phyloP scores from a whole-genome alignment of 169 alveolate species.

The Cryptosporidium felis region DNA sequence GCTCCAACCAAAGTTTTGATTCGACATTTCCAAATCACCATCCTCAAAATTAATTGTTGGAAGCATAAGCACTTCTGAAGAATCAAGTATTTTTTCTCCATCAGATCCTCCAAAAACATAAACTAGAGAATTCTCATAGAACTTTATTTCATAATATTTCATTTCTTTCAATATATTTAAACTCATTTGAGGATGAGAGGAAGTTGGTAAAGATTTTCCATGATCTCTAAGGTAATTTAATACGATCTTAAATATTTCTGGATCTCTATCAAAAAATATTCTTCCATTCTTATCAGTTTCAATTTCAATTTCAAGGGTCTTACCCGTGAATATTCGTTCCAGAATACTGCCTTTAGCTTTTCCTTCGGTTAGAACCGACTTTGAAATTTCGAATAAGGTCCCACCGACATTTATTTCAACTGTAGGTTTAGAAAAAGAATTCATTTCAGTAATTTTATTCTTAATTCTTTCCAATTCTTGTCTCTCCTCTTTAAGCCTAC shows the following conservation, averaged over 20 bases:
- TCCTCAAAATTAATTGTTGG: slow-evolving; percentile 18
- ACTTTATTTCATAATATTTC: slow-evolving; percentile 21
- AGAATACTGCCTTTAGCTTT: slow-evolving; percentile 52
- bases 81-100: slow-evolving; percentile 49
- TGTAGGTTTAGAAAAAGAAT: slow-evolving; percentile 1
- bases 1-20: slow-evolving; percentile 32
- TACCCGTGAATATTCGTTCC: slow-evolving; percentile 43
- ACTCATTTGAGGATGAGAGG: slow-evolving; percentile 9
- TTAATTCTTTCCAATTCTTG: slow-evolving; percentile 27
- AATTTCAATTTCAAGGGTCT: slow-evolving; percentile 42
- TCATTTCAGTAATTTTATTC: slow-evolving; percentile 7
- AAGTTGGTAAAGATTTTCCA: neutral
- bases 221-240: slow-evolving; percentile 32
- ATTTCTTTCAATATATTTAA: slow-evolving; percentile 35
- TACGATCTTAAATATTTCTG: slow-evolving; percentile 48
- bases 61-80: slow-evolving; percentile 33
- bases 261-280: slow-evolving; percentile 63
- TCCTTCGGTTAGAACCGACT: slow-evolving; percentile 33
- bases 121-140: slow-evolving; percentile 41
- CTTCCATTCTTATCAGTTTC: slow-evolving; percentile 50
- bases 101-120: slow-evolving; percentile 59
- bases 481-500: slow-evolving; percentile 14
- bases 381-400: slow-evolving; percentile 47
- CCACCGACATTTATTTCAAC: slow-evolving; percentile 65
- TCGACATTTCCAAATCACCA: neutral